Evolutionary conservation across 495 filamentous ascomycete species (phyloP).

Genomic region (Lichina pygmaea): DNA sequence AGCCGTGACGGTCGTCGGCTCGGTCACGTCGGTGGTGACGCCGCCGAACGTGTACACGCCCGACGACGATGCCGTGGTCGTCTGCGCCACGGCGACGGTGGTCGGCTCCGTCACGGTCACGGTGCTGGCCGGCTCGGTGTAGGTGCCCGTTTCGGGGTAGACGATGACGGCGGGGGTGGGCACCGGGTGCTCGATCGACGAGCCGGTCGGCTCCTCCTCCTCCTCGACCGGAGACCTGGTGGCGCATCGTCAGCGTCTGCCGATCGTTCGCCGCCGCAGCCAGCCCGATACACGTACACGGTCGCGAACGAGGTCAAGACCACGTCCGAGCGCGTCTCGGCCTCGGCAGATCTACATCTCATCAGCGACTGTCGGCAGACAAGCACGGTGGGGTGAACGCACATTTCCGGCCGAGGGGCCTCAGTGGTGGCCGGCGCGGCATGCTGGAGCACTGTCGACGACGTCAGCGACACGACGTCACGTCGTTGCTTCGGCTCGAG

Average conservation of each 20-base stretch:
- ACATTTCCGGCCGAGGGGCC: too few species aligned
- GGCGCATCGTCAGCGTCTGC: too few species aligned
- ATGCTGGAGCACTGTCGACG: not conserved
- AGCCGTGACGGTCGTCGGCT: constrained; percentile 14
- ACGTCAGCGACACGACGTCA: not conserved
- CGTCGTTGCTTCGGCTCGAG: not conserved
- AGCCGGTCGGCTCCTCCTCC: not conserved
- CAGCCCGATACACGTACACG: not conserved
- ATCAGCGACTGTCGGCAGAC: too few species aligned
- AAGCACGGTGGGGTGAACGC: too few species aligned
- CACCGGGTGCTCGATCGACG: constrained; percentile 10
- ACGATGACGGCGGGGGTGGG: constrained; percentile 40
- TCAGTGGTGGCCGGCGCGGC: not conserved
- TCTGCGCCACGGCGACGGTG: constrained; percentile 32
- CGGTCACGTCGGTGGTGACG: constrained; percentile 37
- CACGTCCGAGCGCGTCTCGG: not conserved
- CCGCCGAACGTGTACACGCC: constrained; percentile 50
- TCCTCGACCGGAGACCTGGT: too few species aligned
- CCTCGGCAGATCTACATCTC: not conserved
- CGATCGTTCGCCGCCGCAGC: not conserved
- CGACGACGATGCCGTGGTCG: constrained; percentile 30
- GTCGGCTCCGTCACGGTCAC: constrained; percentile 36
- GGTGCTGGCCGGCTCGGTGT: constrained; percentile 59
- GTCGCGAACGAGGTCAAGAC: not conserved
- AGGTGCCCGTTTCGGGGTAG: constrained; percentile 44